Conservation (phyloP, 2,329 filamentous ascomycete genomes). For the Diplocarpon mali region DNA sequence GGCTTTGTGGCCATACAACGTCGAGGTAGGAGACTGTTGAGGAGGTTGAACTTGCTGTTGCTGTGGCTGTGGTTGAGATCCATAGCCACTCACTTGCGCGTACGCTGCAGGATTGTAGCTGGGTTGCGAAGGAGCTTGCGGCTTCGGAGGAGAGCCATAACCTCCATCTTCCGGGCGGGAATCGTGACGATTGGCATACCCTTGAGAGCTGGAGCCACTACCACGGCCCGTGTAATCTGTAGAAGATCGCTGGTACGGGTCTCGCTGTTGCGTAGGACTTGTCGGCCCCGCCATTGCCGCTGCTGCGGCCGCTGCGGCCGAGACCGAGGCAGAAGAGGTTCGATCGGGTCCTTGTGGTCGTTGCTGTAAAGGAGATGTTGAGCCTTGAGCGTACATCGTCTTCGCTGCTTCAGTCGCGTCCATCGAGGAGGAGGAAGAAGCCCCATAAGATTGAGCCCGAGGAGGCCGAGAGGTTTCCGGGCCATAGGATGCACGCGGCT, state of each 20-base stretch:
- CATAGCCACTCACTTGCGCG: conserved; percentile 48
- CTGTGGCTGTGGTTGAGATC: conserved; percentile 30
- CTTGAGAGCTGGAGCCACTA: conserved; percentile 8
- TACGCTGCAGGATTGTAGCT: conserved; percentile 74
- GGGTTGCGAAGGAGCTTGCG: conserved; percentile 39
- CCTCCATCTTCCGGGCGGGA: conserved; percentile 17
- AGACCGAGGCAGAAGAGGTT: conserved; percentile 33
- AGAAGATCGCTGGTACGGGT: conserved; percentile 23
- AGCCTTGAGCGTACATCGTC: conserved; percentile 42
- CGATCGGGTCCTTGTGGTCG: conserved; percentile 41
- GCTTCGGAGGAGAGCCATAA: conserved; percentile 25
- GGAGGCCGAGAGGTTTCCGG: conserved; percentile 22
- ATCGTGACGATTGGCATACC: conserved; percentile 17
- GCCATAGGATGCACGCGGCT: conserved; percentile 23
- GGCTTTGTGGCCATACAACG: conserved; percentile 8
- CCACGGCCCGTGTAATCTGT: conserved; percentile 22
- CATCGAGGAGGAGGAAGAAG: conserved; percentile 32
- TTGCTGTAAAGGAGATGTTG: conserved; percentile 35
- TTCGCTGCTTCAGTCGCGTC: conserved; percentile 56
- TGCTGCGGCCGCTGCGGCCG: conserved; percentile 44
- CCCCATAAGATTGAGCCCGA: conserved; percentile 28
- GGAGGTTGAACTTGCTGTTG: conserved; percentile 11
- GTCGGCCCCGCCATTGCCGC: conserved; percentile 43
- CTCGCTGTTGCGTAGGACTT: conserved; percentile 15
- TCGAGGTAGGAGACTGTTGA: conserved; percentile 24